Base-by-base conservation (phyloP, 2,329 filamentous ascomycete species). In the Pseudocercospora macadamiae region DNA sequence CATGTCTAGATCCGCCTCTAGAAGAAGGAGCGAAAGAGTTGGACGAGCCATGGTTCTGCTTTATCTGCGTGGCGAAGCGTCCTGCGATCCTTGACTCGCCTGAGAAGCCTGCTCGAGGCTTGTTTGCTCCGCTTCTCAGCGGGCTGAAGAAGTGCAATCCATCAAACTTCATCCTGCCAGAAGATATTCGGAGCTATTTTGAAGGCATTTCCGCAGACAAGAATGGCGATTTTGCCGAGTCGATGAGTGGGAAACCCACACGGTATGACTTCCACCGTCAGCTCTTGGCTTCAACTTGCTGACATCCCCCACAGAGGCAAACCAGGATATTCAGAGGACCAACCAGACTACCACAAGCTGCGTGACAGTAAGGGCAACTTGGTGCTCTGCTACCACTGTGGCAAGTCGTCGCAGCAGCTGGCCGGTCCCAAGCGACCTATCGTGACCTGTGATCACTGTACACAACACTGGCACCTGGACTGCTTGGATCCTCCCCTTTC, bases 381-480 rank as follows among this genome's bases (percentile, higher is more conserved):
- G 3, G 88, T 96, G 47, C 78, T 96, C 51, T 97, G 93, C 77
- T 86, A 89, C 71, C 79, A 80, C 44, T 97, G 93, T 76, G 83
- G 89, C 64, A 82, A 82, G 68, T 83, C 88, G 25, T 84, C 88
- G 5, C 52, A 63, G 36, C 58, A 54, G 16, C 49, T 49, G n/a
- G 44, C 53, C 10, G 25, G 39, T 45, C 77, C 78, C 63, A 82
- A 82, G 67, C 86, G 89, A 23, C 85, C 88, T 65, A 92, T 97
- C 68, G 89, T 97, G 66, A 86, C 89, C 45, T 99, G 93, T 78
- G 92, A 92, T 74, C 85, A 83, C 69, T 99, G 93, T 75, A 81
- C 85, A 10, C 82, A 91, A 30, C 83, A 88, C 70, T 99, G 93
- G 89, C 95, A 99, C 77, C 80, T 96, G 52, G 93, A 97, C 75